Evolutionary conservation across 306 rosid genomes (phyloP), one percentile per base, ranked within the genome.

Genomic region (Luffa acutangula): DNA sequence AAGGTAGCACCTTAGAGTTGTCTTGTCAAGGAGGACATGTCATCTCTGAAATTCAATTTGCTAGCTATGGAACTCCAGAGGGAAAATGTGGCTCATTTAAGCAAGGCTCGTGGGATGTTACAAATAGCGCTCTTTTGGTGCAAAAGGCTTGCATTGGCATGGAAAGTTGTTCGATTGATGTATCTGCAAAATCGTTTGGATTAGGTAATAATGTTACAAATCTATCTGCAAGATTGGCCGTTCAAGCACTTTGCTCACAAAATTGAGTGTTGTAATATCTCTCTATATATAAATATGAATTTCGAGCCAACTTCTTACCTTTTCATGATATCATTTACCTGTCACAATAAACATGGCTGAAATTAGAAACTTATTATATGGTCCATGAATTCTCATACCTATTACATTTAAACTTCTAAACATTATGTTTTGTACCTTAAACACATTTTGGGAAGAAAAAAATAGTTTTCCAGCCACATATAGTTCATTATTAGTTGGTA

Each of bases 31-130:
- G 81, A 10, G 83, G 77, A 7, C 81, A 83, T 18, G 87, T 86
- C 56, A 14, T 52, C 56, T 69, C 80, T 84, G n/a, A 81, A 6
- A 80, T 81, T 62, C 83, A 82, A 7, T 90, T 90, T 74, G 89
- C 90, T 7, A 83, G 89, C 36, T 90, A 85, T 60, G 88, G 91
- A n/a, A 66, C 83, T 72, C 85, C 93, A 21, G 33, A 79, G 56
- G 93, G 56, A 53, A 15, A 53, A 53, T 53, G 58, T 17, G 21
- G 58, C 4, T 53, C 21, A 0, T 53, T 53, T 53, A 53, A 53
- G 20, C 6, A 53, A 53, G 58, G 58, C 21, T 15, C n/a, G 4
- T 53, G 58, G 58, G 58, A 53, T 90, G 6, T 11, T 42, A 74
- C 31, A 56, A n/a, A 56, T 1, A 56, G 33, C 21, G 31, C 10